Base-by-base conservation (phyloP, 148 eudicot genomes). In the Polygonum maritimum region DNA sequence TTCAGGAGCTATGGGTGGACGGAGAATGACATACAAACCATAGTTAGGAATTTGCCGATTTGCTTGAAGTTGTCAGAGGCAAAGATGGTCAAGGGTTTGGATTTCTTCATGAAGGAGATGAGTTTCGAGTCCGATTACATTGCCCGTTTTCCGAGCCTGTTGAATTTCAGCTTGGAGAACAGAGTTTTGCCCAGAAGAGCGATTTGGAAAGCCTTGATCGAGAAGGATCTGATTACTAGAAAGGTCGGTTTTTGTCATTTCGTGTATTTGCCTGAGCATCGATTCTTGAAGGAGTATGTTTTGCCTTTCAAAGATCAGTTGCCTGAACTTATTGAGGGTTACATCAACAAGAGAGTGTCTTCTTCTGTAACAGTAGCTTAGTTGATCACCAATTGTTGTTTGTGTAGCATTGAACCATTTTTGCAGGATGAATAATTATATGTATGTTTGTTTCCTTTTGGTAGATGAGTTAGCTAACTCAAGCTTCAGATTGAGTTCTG, bases 1-100 rank as follows among this genome's bases (percentile, higher is more conserved):
- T 80, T 76, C 69, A 76, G 55, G 74, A 80, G 79, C 40, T 72
- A 76, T 57, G 82, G 82, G 15, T 76, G 76, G 82, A 35, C 35
- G 16, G 82, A 76, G 67, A 31, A 57, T 5, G 76, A 76, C 5
- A 65, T 80, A 15, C 16, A 2, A 2, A 47, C 26, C 7, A 4
- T 76, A 38, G 74, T 33, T 0, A 80, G 69, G 35, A n/a, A 49
- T 1, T 51, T 33, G 44, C 82, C 79, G 8, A 1, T 3, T 22
- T 18, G 36, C 57, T 21, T 80, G 36, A 75, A 39, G 38, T 2
- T 71, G 8, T 72, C 79, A 0, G 79, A 76, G 48, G 74, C 45
- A 15, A 80, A 58, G 74, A 47, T 76, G 1, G 45, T 73, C 1
- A 76, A 16, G n/a, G 44, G 60, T 26, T 76, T 76, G 77, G 65